Evolutionary conservation across 2,329 filamentous ascomycete genomes (phyloP), one percentile per base, ranked within the genome.

Genomic region (Neophaeococcomyces aloes): DNA sequence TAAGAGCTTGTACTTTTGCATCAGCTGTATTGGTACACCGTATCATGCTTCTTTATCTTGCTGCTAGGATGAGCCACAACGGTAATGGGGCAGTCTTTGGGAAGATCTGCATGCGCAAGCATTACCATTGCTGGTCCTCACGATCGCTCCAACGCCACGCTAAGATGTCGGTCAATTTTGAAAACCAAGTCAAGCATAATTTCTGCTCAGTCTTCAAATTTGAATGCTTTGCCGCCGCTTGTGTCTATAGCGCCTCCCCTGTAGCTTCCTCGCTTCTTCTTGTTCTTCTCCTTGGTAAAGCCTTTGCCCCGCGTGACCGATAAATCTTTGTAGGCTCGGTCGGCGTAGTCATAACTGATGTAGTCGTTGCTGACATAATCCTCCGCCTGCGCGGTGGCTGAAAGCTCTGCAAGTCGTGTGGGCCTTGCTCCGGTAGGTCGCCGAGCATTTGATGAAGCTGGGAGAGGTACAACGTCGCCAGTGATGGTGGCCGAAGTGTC

Each of bases 241-340:
- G 89, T 83, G 61, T 98, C 88, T 57, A 98, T 94, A 41, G 75
- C 66, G 5, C 91, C 91, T 34, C 91, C 91, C 37, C 83, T 79
- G 72, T 94, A 98, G 53, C 82, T 86, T 39, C 91, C 91, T 56
- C 79, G 75, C 74, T 87, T 88, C 75, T 87, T 91, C 74, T 98
- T 98, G 69, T 98, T 98, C 79, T 98, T 98, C 71, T 96, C 91
- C 72, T 98, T 98, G 48, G 89, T 96, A 67, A 98, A 98, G 3
- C 86, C 87, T 69, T 95, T 96, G 57, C 91, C 91, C 62, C 83
- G 86, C 25, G 89, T 96, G 30, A 94, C 76, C 38, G 87, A 85
- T 50, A 98, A 69, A 60, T 95, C 88, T 54, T 86, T 76, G 59
- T 88, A 85, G 7, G 93, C 93, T 55, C 79, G 79, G 56, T 91